Base-by-base conservation (phyloP, 176 grass and related monocot species). In the Bothriochloa decipiens region DNA sequence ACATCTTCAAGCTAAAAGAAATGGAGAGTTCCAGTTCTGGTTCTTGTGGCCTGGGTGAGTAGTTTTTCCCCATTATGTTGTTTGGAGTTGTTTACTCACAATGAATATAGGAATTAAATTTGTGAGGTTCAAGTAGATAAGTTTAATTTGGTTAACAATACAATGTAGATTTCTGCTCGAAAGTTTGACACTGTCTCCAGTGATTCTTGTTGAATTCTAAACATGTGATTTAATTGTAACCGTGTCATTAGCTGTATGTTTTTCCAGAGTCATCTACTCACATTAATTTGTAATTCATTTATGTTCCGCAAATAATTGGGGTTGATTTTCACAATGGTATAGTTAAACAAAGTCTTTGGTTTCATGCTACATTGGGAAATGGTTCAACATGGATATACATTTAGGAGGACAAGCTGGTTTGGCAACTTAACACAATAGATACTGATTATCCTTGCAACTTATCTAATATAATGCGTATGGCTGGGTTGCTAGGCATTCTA, bases 21-120 rank as follows among this genome's bases (percentile, higher is more conserved):
- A 92, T 92, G 91, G 91, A 89, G 84, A 77, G 81, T 41, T 78
- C 82, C 45, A 84, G n/a, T 57, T 86, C 70, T 73, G 75, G 84
- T 89, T 86, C 53, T 76, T 77, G 58, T 65, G 55, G 49, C 37
- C 84, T 72, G 27, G 63, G 91, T 92, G 55, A 89, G 84, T 72
- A 60, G 27, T 69, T 58, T 17, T 53, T 18, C 23, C 3, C 3
- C 26, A n/a, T 26, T 78, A n/a, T 65, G 3, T 35, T 78, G 7
- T 70, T 69, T 60, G 5, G 41, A 62, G 11, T 65, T 41, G 60
- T 40, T 29, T 47, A 26, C 50, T 28, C 73, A 65, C 32, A 75
- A 20, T 68, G 39, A 58, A 74, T 61, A n/a, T 68, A 61, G 26
- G 40, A 8, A 3, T 35, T 70, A 75, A 68, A 40, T 68, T 83